Percentiles rank a stretch among this genome's conserved stretches.
These are phyloP conservation scores for Metschnikowia peoriensis DNA, from an alignment of 805 yeast species.

Conservation along the genomic window DNA sequence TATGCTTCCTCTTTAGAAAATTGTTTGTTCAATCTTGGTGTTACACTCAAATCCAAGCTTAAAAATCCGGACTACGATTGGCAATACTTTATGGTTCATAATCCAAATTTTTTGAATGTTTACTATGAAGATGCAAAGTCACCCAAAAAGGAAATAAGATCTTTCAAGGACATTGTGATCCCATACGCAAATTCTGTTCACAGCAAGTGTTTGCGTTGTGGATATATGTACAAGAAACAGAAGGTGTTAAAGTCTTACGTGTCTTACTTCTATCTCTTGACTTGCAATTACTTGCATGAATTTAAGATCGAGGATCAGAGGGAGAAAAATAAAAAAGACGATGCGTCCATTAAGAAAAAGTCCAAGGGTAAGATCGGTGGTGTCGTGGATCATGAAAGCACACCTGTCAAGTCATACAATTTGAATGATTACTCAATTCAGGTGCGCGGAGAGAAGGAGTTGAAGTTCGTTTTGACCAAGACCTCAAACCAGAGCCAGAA, in stretches of 20 bases:
- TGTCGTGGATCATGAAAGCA: conserved; percentile 39
- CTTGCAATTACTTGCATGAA: conserved; percentile 45
- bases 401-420: conserved; percentile 41
- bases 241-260: conserved; percentile 41
- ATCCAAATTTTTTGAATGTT: conserved; percentile 26
- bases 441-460: conserved; percentile 31
- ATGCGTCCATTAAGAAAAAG: conserved; percentile 15
- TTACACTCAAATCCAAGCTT: conserved; percentile 26
- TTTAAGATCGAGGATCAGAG: conserved; percentile 32
- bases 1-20: conserved; percentile 16
- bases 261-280: conserved; percentile 36
- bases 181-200: conserved; percentile 41
- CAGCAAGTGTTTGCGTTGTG: conserved; percentile 39
- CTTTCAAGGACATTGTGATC: conserved; percentile 22
- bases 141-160: conserved; percentile 21
- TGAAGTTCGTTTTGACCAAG: conserved; percentile 35
- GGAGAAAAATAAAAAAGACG: conserved; percentile 8
- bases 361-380: conserved; percentile 38
- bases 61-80: conserved; percentile 32
- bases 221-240: conserved; percentile 39
- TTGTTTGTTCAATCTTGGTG: conserved; percentile 22
- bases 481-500: conserved; percentile 28
- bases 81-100: conserved; percentile 37
- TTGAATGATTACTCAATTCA: conserved; percentile 36
- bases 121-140: conserved; percentile 18